Conservation (phyloP, 306 rosid species). For the Amphicarpaea edgeworthii region DNA sequence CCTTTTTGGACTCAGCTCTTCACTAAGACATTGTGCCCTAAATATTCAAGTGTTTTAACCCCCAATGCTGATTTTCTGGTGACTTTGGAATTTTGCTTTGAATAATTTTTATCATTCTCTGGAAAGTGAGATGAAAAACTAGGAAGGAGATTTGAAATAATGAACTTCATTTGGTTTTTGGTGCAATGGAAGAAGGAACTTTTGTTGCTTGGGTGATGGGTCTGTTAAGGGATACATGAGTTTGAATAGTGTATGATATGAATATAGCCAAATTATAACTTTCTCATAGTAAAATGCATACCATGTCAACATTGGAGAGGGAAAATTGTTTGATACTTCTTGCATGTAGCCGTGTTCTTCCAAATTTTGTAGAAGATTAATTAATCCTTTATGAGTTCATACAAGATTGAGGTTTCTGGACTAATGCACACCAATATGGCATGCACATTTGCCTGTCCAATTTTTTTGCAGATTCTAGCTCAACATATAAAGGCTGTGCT, state of each 20-base stretch:
- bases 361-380: slow-evolving; percentile 2
- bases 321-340: slow-evolving; percentile 15
- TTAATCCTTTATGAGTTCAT: slow-evolving; percentile 1
- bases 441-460: slow-evolving; percentile 36
- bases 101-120: slow-evolving; percentile 14
- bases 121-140: slow-evolving; percentile 7
- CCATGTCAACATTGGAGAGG: slow-evolving; percentile 34
- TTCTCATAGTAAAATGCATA: slow-evolving; percentile 16
- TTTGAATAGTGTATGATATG: slow-evolving; percentile 14
- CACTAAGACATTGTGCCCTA: no score
- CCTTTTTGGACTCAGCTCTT: no score
- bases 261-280: slow-evolving; percentile 19
- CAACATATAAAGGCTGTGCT: no score
- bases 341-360: slow-evolving; percentile 17
- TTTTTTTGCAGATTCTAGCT: slow-evolving; percentile 51
- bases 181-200: background rate
- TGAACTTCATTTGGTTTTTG: slow-evolving; percentile 1
- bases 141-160: slow-evolving; percentile 27
- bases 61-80: slow-evolving; percentile 1
- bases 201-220: slow-evolving; percentile 18
- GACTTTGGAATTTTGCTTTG: slow-evolving; percentile 29
- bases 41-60: no score
- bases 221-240: slow-evolving; percentile 12
- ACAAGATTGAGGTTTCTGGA: slow-evolving; percentile 6
- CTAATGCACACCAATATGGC: slow-evolving; percentile 32